These are phyloP conservation scores for Globisporangium emineosum DNA, from an alignment of 352 stramenopile species.

Conservation along the genomic window DNA sequence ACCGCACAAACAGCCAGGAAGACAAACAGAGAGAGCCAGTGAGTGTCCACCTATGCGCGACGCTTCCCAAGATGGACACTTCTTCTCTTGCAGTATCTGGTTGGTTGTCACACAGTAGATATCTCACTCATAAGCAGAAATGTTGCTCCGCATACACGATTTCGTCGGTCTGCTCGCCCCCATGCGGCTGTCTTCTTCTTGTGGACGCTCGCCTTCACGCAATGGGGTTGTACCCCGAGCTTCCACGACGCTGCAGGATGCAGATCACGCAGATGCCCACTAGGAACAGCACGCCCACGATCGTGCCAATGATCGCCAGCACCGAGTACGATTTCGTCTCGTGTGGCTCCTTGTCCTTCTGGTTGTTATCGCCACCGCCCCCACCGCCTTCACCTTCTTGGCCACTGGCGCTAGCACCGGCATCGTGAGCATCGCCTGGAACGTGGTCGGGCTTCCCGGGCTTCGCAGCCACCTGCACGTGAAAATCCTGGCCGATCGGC, in stretches of 20 bases:
- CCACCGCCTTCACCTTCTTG: conserved; percentile 1
- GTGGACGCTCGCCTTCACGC: conserved; percentile 14
- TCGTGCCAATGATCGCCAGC: conserved; percentile 40
- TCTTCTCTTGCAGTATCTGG: neutral
- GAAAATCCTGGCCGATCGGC: conserved; percentile 47
- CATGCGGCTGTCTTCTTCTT: neutral
- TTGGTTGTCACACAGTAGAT: neutral
- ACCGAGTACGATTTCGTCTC: conserved; percentile 22
- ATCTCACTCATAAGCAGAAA: conserved; percentile 3
- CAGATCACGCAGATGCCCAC: conserved; percentile 34
- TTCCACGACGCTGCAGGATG: conserved; percentile 31
- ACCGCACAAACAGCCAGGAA: neutral
- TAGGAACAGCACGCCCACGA: conserved; percentile 43
- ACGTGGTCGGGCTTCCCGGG: conserved; percentile 18
- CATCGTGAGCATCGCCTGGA: conserved; percentile 12
- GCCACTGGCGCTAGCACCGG: neutral
- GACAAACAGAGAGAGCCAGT: neutral
- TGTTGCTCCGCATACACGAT: conserved; percentile 6
- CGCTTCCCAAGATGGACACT: conserved; percentile 1
- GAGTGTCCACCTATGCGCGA: neutral
- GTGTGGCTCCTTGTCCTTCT: conserved; percentile 4
- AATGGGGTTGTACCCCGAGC: conserved; percentile 46
- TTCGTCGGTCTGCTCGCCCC: neutral
- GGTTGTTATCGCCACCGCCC: neutral
- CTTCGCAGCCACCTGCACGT: conserved; percentile 32